Evolutionary conservation across 331 rosid genomes (phyloP), one percentile per base, ranked within the genome.

Genomic region (Malus hybrid): DNA sequence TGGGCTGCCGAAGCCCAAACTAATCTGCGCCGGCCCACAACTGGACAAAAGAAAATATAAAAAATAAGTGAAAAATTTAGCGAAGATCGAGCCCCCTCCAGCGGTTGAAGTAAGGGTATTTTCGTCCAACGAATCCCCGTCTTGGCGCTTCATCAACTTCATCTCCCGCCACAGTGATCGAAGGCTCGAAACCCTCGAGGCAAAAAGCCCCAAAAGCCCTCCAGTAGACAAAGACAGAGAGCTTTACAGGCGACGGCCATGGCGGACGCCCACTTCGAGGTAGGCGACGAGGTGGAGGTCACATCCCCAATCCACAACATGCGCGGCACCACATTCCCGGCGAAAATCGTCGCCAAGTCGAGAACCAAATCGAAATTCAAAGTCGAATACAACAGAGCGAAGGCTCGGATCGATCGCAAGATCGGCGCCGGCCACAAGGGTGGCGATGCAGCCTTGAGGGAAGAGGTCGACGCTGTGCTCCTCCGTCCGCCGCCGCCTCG

Each of bases 271-370:
- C 12, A 4, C 57, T 81, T 81, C 48, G 28, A 42, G 61, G 11
- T 73, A 4, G 87, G 81, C 13, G 62, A 50, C 42, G 33, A 63
- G 18, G 85, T 84, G 39, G 87, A 84, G 75, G 83, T 74, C 54
- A 70, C 80, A 15, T 69, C 75, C 12, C 24, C 70, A 9, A 63
- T 44, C 39, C 80, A 18, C 31, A 12, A 4, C 54, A 59, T 75
- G 66, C 85, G 78, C 8, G 80, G 85, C 52, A 15, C 81, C 11
- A 73, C 81, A 5, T 78, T 81, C 55, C 85, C 73, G 22, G 87
- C 85, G 10, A 78, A 63, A 13, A 65, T 84, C 39, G 3, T 80
- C 32, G 65, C 46, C 33, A 56, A 8, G 22, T n/a, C 34, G 10
- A 59, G 60, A 16, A 28, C 34, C 6, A 9, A 24, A 16, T 9